Base-by-base conservation (phyloP, 2,329 filamentous ascomycete genomes). In the Alternaria metachromatica region DNA sequence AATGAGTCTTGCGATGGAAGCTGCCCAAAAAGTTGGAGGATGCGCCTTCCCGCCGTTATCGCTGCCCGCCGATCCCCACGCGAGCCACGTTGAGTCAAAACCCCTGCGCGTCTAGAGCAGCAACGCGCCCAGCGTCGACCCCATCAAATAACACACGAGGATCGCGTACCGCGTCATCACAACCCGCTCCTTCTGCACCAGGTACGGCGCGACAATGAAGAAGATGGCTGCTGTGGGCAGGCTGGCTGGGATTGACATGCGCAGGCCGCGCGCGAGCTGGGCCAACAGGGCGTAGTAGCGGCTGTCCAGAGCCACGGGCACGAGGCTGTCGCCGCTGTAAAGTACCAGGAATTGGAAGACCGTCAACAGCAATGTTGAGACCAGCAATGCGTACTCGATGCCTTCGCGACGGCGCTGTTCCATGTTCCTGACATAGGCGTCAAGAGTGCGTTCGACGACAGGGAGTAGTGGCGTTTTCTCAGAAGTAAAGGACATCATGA, bases 101-200 rank as follows among this genome's bases (percentile, higher is more conserved):
- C 45, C 60, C 59, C 23, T 45, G 37, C 54, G 43, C 30, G 41
- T 55, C 46, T 66, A 69, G 55, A 62, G 41, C 41, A 71, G 49
- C 60, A 70, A 49, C 43, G 71, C 70, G 7, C 70, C 72, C 55
- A 63, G 58, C 28, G 65, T 66, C 33, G 69, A 65, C 20, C 72
- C 69, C 15, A 69, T 51, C 23, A 75, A 64, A 58, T 75, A 75
- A 55, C 67, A 70, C 23, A 75, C 62, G 33, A 75, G 51, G 6
- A 69, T 64, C 26, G 69, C 50, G 43, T 74, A 74, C 43, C 72
- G 64, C 44, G 60, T 65, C 44, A 65, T 55, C 3, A 65, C 63
- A 12, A 74, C 51, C 7, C 53, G 60, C 43, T 71, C 67, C n/a
- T 60, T 59, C 15, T 60, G 65, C 12, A 65, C 67, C 10, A 75